These are phyloP conservation scores for Dactylellina cionopaga DNA, from an alignment of 2,329 filamentous ascomycete genomes.

Conservation along the genomic window DNA sequence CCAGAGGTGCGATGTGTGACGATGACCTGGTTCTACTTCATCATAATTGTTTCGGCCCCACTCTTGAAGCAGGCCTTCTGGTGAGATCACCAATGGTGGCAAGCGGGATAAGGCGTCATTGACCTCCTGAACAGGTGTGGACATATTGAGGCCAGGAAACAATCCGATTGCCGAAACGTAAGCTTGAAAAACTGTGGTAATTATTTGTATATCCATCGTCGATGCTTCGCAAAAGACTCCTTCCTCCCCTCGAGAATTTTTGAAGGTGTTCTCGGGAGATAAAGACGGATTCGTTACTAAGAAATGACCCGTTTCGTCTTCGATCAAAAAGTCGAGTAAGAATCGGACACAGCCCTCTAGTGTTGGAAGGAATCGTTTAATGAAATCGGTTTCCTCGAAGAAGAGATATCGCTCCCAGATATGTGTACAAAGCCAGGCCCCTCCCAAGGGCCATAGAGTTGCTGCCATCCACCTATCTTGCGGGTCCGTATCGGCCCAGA, in stretches of 20 bases:
- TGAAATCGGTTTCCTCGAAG: constrained; percentile 58
- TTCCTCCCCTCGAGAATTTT: constrained; percentile 50
- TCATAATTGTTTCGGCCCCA: constrained; percentile 60
- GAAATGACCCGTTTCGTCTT: constrained; percentile 55
- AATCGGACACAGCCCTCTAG: constrained; percentile 61
- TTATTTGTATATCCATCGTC: constrained; percentile 64
- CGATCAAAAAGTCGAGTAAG: constrained; percentile 61
- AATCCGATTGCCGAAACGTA: constrained; percentile 53
- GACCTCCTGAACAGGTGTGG: constrained; percentile 46
- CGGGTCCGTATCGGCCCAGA: constrained; percentile 61
- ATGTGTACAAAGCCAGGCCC: constrained; percentile 62
- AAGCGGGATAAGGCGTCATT: constrained; percentile 24
- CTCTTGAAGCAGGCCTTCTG: constrained; percentile 58
- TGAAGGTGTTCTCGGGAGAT: constrained; percentile 61
- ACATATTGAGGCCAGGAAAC: not conserved
- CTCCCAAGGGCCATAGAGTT: constrained; percentile 61
- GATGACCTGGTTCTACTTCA: constrained; percentile 64
- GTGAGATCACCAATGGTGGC: constrained; percentile 54
- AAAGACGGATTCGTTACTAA: constrained; percentile 61
- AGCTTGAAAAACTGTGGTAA: constrained; percentile 61
- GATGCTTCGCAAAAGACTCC: constrained; percentile 63
- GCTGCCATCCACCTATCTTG: constrained; percentile 59
- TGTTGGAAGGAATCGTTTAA: constrained; percentile 57
- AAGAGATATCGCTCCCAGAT: constrained; percentile 62
- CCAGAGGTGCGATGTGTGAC: constrained; percentile 66